These are phyloP conservation scores for Brassica incana DNA, from an alignment of 345 rosid species.

Conservation along the genomic window DNA sequence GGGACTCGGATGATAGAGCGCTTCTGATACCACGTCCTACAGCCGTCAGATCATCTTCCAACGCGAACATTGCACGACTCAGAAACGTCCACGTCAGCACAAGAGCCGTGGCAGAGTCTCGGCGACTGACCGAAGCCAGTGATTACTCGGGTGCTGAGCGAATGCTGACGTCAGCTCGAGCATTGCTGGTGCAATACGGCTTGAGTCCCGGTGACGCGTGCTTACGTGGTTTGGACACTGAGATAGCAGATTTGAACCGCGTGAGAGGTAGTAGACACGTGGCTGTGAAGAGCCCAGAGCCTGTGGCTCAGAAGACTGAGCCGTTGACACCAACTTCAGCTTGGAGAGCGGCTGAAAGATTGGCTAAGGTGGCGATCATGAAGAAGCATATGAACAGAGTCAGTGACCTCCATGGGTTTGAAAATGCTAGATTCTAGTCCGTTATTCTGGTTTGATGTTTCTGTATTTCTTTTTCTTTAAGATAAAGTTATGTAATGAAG, in stretches of 20 bases:
- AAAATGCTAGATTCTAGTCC: constrained; percentile 84
- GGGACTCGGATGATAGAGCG: constrained; percentile 45
- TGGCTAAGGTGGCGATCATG: constrained; percentile 92
- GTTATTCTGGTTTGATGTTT: background rate
- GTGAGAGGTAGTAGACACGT: constrained; percentile 35
- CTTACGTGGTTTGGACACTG: constrained; percentile 58
- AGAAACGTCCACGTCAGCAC: constrained; percentile 70
- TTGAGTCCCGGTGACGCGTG: constrained; percentile 46
- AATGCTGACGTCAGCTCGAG: constrained; percentile 69
- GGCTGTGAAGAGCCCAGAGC: constrained; percentile 33
- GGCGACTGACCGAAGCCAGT: constrained; percentile 51
- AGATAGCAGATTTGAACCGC: constrained; percentile 62
- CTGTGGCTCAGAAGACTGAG: constrained; percentile 53
- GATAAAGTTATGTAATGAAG: constrained; percentile 38
- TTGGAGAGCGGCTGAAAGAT: constrained; percentile 91
- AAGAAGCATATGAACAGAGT: constrained; percentile 92
- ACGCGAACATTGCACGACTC: constrained; percentile 49
- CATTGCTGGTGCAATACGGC: constrained; percentile 51
- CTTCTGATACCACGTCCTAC: constrained; percentile 52
- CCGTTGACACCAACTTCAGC: constrained; percentile 87
- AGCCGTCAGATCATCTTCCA: constrained; percentile 60
- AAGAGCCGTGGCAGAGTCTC: constrained; percentile 80
- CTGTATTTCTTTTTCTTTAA: background rate
- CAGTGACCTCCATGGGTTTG: constrained; percentile 94
- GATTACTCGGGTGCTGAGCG: constrained; percentile 64